Evolutionary conservation across 768 basidiomycete species (phyloP).

Genomic region (Kwoniella newhampshirensis): DNA sequence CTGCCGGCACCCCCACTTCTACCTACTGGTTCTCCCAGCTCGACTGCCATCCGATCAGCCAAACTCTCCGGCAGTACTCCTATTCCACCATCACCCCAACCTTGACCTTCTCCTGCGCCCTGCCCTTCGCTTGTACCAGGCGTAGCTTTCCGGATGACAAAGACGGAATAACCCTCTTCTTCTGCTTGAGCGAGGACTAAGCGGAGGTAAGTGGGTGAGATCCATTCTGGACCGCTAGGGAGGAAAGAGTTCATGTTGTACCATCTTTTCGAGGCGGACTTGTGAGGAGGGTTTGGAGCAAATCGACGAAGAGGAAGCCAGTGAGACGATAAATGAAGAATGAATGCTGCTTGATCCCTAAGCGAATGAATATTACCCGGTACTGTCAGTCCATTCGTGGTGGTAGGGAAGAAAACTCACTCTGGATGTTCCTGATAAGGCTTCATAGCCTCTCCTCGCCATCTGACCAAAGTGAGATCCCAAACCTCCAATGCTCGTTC

Average conservation of each 20-base stretch:
- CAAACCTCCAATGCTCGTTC: slow-evolving; percentile 70
- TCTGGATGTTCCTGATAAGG: slow-evolving; percentile 73
- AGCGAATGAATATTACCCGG: not conserved
- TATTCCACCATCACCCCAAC: slow-evolving; percentile 65
- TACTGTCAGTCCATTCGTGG: not conserved
- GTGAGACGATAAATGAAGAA: slow-evolving; percentile 80
- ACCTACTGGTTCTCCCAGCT: slow-evolving; percentile 70
- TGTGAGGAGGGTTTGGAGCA: slow-evolving; percentile 55
- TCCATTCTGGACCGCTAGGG: slow-evolving; percentile 68
- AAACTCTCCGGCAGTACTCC: slow-evolving; percentile 70
- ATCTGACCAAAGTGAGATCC: slow-evolving; percentile 76
- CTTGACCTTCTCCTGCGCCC: slow-evolving; percentile 24
- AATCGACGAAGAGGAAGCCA: slow-evolving; percentile 88
- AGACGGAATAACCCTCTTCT: slow-evolving; percentile 64
- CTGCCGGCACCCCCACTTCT: slow-evolving; percentile 21
- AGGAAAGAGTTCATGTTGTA: slow-evolving; percentile 83
- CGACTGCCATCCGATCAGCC: slow-evolving; percentile 61
- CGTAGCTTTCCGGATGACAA: slow-evolving; percentile 31
- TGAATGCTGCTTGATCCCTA: slow-evolving; percentile 80
- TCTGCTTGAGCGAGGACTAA: slow-evolving; percentile 88
- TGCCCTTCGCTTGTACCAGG: slow-evolving; percentile 16
- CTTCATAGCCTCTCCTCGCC: slow-evolving; percentile 80
- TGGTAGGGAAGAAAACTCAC: slow-evolving; percentile 56
- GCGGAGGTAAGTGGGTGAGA: slow-evolving; percentile 75
- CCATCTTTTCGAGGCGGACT: slow-evolving; percentile 61